Base-by-base conservation (phyloP, 1,284 basidiomycete genomes). In the Acaromyces ingoldii region DNA sequence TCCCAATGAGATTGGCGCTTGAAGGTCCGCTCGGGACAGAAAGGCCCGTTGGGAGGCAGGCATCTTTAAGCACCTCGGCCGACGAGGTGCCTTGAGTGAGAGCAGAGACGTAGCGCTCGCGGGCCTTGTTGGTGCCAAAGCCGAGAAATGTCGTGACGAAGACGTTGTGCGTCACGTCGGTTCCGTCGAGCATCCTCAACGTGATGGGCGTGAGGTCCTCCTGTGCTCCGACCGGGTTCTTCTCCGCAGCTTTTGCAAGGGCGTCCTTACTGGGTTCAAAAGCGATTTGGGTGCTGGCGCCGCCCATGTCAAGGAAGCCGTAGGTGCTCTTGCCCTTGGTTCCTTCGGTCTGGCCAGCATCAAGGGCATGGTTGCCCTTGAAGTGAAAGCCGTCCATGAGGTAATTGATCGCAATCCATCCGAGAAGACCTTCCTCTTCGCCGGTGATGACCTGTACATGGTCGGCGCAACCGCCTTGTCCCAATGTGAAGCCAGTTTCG, bases 71-170 rank as follows among this genome's bases (percentile, higher is more conserved):
- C 2, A 45, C 33, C 3, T 26, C 11, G 4, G 49, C 26, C n/a
- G 15, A 21, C 26, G 76, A 44, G 68, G 74, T 82, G 21, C 82
- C 78, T 48, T 79, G 77, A 53, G 90, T 80, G 9, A 82, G 79
- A 55, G 82, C 77, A 6, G 86, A 83, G 39, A 91, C 52, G 75
- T 98, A 98, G 50, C 92, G 85, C 70, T 95, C 88, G 60, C 93
- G 79, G 10, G 91, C 93, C 76, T 91, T 85, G 70, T 98, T 98
- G 31, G 95, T 97, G 21, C 95, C 95, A 73, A 93, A 99, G 5
- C 93, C 95, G 25, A 99, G 80, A 91, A 95, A 98, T 0, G 92
- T 97, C 44, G 93, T 95, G 46, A 96, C 92, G 63, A 98, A 99
- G 15, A 99, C 90, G 55, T 86, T 84, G 79, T 96, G 92, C 56